Evolutionary conservation across 306 rosid species (phyloP).

Genomic region (Astragalus glycyphyllos): DNA sequence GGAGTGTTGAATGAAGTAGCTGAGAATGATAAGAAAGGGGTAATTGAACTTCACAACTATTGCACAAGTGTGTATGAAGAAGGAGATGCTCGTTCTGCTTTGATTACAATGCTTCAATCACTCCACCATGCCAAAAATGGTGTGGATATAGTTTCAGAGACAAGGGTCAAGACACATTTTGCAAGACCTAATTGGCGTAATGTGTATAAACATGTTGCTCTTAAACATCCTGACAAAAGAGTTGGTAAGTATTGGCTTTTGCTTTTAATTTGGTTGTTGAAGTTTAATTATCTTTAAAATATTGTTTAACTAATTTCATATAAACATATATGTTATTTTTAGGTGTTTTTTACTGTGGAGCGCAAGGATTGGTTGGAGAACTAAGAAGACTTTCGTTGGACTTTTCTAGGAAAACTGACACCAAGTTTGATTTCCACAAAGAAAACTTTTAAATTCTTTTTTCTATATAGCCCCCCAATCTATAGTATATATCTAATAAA

Average conservation of each 20-base stretch:
- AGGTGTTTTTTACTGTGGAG: conserved; percentile 94
- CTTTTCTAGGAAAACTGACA: conserved; percentile 75
- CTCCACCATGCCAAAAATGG: conserved; percentile 80
- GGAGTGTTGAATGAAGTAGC: conserved; percentile 86
- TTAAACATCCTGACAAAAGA: conserved; percentile 61
- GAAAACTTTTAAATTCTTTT: conserved; percentile 66
- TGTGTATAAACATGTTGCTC: conserved; percentile 66
- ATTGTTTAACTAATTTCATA: not conserved
- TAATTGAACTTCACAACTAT: conserved; percentile 80
- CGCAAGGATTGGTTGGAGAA: conserved; percentile 73
- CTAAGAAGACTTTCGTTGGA: conserved; percentile 65
- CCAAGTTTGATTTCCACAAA: conserved; percentile 92
- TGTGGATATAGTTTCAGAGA: conserved; percentile 74
- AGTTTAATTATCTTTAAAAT: not conserved
- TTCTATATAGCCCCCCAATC: too few relatives aligned
- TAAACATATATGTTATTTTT: not conserved
- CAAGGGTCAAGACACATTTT: conserved; percentile 82
- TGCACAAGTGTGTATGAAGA: conserved; percentile 89
- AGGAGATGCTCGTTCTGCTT: conserved; percentile 86
- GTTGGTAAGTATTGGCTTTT: conserved; percentile 66
- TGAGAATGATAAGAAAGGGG: conserved; percentile 65
- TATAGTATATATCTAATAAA: too few relatives aligned
- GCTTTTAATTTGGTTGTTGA: not conserved
- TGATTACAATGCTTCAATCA: conserved; percentile 86
- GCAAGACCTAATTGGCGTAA: conserved; percentile 85